Evolutionary conservation across 2,329 filamentous ascomycete genomes (phyloP), one percentile per base, ranked within the genome.

Genomic region (Torrubiellomyces zombiae): DNA sequence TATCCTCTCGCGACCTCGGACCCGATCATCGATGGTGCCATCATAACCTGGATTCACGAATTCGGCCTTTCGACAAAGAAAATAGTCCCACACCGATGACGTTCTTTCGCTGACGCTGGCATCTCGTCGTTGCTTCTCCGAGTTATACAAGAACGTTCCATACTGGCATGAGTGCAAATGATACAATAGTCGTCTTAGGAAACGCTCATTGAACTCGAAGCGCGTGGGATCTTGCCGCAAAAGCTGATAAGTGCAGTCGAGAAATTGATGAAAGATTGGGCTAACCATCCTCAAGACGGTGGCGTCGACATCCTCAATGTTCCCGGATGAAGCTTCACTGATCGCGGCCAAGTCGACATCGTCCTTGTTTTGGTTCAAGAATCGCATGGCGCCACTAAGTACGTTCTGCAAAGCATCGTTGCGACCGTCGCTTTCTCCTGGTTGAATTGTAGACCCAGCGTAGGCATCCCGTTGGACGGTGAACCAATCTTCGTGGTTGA

Each of bases 131-230:
- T 93, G 79, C 42, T 83, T 89, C 48, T 98, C 89, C 28, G 72
- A 91, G 53, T 98, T 94, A 51, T 80, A 93, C 5, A 98, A 61
- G 46, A 98, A 98, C 0, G 86, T 94, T 22, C 89, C 89, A 35
- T 94, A 98, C 46, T 98, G 89, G 37, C 85, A 93, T 1, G 86
- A 86, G 45, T 95, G 86, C 2, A 92, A 65, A 46, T 98, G 89
- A 44, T 95, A 98, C 2, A 95, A 60, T 3, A 98, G 58, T 12
- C 89, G 72, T 14, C 82, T 68, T 6, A 98, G 56, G 48, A 98
- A 95, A 4, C 86, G 73, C 47, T 95, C 89, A 38, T 92, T 95
- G 52, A 83, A 98, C 47, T 98, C 86, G 44, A 98, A 98, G 0
- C 85, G 75, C 6, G 71, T 78, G 1, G 83, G 83, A 39, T 86